Evolutionary conservation across 129 eudicot species (phyloP).

Genomic region (Flaveria ramosissima): DNA sequence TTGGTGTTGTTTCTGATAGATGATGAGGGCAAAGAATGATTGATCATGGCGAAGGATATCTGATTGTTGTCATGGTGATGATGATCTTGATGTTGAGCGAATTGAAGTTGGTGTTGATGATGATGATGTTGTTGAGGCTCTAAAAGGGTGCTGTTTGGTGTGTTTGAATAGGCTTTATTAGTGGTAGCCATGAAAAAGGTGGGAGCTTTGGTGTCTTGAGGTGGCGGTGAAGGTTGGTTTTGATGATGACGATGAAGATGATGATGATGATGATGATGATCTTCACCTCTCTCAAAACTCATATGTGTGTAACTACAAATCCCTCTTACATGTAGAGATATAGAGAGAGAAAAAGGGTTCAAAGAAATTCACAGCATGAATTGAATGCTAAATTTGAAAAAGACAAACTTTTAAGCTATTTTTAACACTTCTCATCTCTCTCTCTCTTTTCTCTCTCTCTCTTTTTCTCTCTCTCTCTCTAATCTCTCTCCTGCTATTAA

Average conservation of each 20-base stretch:
- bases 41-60: conserved; percentile 70
- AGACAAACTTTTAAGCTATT: conserved; percentile 45
- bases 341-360: conserved; percentile 23
- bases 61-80: conserved; percentile 54
- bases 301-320: conserved; percentile 30
- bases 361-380: conserved; percentile 33
- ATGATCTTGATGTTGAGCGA: conserved; percentile 50
- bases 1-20: conserved; percentile 37
- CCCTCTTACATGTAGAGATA: conserved; percentile 31
- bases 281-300: conserved; percentile 44
- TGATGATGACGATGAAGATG: conserved; percentile 30
- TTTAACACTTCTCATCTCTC: conserved; percentile 39
- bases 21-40: conserved; percentile 66
- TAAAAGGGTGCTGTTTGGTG: conserved; percentile 30
- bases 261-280: conserved; percentile 18
- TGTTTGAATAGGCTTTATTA: conserved; percentile 42
- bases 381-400: conserved; percentile 40
- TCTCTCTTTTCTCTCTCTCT: conserved; percentile 31
- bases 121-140: conserved; percentile 44
- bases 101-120: conserved; percentile 34
- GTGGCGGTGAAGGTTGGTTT: conserved; percentile 41
- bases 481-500: conserved; percentile 22
- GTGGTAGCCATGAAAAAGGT: conserved; percentile 48
- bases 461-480: conserved; percentile 27
- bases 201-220: conserved; percentile 32